Evolutionary conservation across 2,329 filamentous ascomycete genomes (phyloP), one percentile per base, ranked within the genome.

Genomic region (Sphaerulina musiva): DNA sequence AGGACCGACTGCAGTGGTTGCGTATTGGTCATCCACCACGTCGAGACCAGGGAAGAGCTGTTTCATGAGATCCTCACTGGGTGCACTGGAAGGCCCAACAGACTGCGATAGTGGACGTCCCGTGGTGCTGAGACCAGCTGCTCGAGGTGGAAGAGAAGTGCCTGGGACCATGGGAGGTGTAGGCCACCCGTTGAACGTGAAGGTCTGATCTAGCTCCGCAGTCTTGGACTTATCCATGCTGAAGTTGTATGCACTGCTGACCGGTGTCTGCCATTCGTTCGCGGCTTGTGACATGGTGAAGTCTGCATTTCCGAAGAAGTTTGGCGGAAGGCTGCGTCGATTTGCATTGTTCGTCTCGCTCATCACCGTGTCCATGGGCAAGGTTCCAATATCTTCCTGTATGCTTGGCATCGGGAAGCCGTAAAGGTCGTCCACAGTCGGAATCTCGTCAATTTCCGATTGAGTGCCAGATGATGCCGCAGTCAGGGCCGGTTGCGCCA

Each of bases 381-480:
- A 55, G 12, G 42, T 54, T 29, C 52, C 55, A n/a, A 56, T 41
- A 48, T 67, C 60, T 57, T 69, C 66, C 53, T 62, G 63, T 45
- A 67, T 67, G 53, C 60, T 66, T 14, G 64, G 64, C 66, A 67
- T 69, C 9, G 57, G 54, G 17, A 64, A 62, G 11, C 59, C 59
- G 51, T 62, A 66, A 8, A 63, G 45, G 14, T 71, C 69, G 44
- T 71, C 68, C 48, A 66, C 63, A 6, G 57, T 57, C n/a, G 68
- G 66, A 12, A 69, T 60, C 50, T 71, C 69, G 46, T 70, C 69
- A 32, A 70, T 59, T 45, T 71, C 69, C 14, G 69, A 71, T 48
- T 69, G 66, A 4, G 68, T 70, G n/a, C 67, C 67, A 17, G 69
- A 70, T 6, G 69, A 71, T n/a, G 67, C 66, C 41, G 67, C 64